These are phyloP conservation scores for Magnaporthiopsis poae DNA, from an alignment of 2,329 filamentous ascomycete species.

Conservation along the genomic window DNA sequence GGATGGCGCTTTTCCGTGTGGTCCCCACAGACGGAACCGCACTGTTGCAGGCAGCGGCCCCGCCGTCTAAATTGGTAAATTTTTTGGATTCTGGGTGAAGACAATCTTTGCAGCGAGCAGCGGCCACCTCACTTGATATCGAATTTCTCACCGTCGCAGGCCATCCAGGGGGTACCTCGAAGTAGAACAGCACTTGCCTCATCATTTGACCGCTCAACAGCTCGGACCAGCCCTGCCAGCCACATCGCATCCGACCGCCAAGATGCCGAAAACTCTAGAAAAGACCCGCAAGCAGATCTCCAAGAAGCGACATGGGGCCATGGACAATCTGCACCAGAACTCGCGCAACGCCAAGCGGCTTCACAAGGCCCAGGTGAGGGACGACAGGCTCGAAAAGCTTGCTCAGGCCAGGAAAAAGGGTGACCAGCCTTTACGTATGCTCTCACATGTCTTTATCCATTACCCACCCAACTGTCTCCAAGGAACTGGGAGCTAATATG, in stretches of 20 bases:
- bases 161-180: too few species aligned
- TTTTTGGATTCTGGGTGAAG: not conserved
- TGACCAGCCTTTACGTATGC: conserved; percentile 63
- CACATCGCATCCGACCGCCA: conserved; percentile 1
- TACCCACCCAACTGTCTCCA: not conserved
- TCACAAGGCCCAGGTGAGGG: conserved; percentile 67
- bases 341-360: conserved; percentile 77
- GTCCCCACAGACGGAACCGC: not conserved
- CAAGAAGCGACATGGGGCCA: conserved; percentile 70
- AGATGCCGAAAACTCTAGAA: conserved; percentile 65
- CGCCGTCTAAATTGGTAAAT: not conserved
- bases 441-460: conserved; percentile 9
- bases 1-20: not conserved
- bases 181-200: too few species aligned
- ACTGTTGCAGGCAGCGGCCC: too few species aligned
- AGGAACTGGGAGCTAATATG: not conserved
- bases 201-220: not conserved
- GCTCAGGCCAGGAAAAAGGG: conserved; percentile 59
- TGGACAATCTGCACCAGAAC: conserved; percentile 72
- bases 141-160: too few species aligned
- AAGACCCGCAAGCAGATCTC: conserved; percentile 84
- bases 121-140: not conserved
- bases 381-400: conserved; percentile 70
- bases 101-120: not conserved
- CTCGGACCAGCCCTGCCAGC: not conserved